These are phyloP conservation scores for Erythrophleum fordii DNA, from an alignment of 306 rosid genomes.

Conservation along the genomic window DNA sequence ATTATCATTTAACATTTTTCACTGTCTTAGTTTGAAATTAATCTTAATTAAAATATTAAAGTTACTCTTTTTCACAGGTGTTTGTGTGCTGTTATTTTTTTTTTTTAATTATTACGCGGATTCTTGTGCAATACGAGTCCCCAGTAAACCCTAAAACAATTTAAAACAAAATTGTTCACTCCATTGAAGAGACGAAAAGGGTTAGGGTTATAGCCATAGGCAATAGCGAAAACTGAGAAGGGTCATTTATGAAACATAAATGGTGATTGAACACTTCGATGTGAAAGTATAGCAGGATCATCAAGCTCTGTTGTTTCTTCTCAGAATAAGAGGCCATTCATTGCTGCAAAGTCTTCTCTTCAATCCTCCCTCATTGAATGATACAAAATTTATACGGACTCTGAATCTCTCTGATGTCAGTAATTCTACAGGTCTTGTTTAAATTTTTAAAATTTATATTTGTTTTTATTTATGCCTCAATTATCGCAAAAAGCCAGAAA, in stretches of 20 bases:
- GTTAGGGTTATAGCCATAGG: slow-evolving; percentile 13
- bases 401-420: not conserved
- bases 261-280: slow-evolving; percentile 15
- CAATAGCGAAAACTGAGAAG: slow-evolving; percentile 32
- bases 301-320: not conserved
- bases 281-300: not conserved
- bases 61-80: too few species aligned
- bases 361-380: not conserved
- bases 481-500: not conserved
- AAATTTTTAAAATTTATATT: not conserved
- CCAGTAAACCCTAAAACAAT: too few species aligned
- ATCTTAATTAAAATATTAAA: too few species aligned
- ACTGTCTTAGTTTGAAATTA: too few species aligned
- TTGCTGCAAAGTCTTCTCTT: slow-evolving; percentile 11
- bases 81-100: too few species aligned
- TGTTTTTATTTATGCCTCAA: not conserved
- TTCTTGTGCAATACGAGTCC: too few species aligned
- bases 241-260: slow-evolving; percentile 37
- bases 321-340: not conserved
- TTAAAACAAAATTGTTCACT: too few species aligned
- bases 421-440: not conserved
- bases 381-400: not conserved
- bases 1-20: too few species aligned
- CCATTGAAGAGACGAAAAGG: not conserved
- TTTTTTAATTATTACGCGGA: too few species aligned